Evolutionary conservation across 2,329 filamentous ascomycete species (phyloP).

Genomic region (Pyrenochaeta sp.): DNA sequence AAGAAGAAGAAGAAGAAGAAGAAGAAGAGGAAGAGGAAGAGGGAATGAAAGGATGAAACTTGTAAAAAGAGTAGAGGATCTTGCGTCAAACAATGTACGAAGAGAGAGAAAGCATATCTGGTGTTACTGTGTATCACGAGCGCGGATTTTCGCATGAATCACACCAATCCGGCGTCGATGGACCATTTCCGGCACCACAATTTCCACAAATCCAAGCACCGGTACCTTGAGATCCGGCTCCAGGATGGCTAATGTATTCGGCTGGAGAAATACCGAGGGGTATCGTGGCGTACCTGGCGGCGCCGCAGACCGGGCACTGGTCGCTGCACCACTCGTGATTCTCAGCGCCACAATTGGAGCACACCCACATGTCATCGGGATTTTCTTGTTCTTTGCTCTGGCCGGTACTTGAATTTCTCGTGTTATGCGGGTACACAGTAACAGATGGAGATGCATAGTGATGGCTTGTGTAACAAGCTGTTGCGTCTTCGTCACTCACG

Average conservation of each 20-base stretch:
- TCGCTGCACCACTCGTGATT: slow-evolving; percentile 1
- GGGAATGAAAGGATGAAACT: too few relatives aligned
- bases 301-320: background rate
- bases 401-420: background rate
- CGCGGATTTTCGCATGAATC: background rate
- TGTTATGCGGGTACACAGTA: background rate
- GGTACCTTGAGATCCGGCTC: background rate
- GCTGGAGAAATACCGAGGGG: background rate
- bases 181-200: background rate
- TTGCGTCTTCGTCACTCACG: too few relatives aligned
- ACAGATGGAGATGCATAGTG: background rate
- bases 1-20: too few relatives aligned
- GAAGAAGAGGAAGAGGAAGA: too few relatives aligned
- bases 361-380: background rate
- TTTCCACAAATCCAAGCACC: background rate
- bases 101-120: too few relatives aligned
- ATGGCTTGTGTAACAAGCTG: background rate
- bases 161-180: background rate
- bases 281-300: background rate
- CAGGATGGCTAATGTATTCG: background rate
- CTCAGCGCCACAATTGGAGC: background rate
- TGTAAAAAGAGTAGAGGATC: too few relatives aligned
- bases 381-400: background rate
- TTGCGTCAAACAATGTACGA: too few relatives aligned
- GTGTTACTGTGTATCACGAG: too few relatives aligned